Conservation (phyloP, 2,329 filamentous ascomycete species). For the Mollisia scopiformis region DNA sequence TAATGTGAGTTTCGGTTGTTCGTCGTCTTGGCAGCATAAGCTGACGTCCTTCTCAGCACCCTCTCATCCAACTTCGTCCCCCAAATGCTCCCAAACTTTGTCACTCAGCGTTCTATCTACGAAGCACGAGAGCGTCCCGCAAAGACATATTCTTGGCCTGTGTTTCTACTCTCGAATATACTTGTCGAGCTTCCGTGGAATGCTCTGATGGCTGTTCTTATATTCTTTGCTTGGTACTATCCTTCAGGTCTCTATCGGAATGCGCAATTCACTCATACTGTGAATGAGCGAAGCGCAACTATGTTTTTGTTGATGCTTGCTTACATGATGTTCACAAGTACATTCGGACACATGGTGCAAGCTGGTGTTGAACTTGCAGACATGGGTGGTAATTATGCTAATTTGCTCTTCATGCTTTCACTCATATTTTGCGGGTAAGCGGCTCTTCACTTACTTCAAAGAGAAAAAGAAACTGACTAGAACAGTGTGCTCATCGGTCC, state of each 20-base stretch:
- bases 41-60: slow-evolving; percentile 41
- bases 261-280: slow-evolving; percentile 60
- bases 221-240: slow-evolving; percentile 85
- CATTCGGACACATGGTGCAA: slow-evolving; percentile 79
- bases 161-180: slow-evolving; percentile 71
- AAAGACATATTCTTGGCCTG: slow-evolving; percentile 78
- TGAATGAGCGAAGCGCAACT: slow-evolving; percentile 70
- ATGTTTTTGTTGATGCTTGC: slow-evolving; percentile 77
- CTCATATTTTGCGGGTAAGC: slow-evolving; percentile 65
- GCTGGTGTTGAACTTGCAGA: slow-evolving; percentile 79
- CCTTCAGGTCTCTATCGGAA: slow-evolving; percentile 77
- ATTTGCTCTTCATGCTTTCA: slow-evolving; percentile 72
- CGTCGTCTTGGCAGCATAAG: too few relatives aligned
- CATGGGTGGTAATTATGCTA: slow-evolving; percentile 75
- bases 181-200: slow-evolving; percentile 88
- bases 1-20: too few relatives aligned
- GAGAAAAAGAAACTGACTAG: background rate
- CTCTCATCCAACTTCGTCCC: slow-evolving; percentile 76
- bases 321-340: slow-evolving; percentile 83
- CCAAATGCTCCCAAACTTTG: slow-evolving; percentile 74
- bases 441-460: background rate
- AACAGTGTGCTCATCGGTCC: slow-evolving; percentile 67
- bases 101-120: slow-evolving; percentile 56
- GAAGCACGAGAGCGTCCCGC: slow-evolving; percentile 73
- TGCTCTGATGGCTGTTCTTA: slow-evolving; percentile 68